Conservation (phyloP, 805 yeast genomes). For the Metschnikowia picachoensis region DNA sequence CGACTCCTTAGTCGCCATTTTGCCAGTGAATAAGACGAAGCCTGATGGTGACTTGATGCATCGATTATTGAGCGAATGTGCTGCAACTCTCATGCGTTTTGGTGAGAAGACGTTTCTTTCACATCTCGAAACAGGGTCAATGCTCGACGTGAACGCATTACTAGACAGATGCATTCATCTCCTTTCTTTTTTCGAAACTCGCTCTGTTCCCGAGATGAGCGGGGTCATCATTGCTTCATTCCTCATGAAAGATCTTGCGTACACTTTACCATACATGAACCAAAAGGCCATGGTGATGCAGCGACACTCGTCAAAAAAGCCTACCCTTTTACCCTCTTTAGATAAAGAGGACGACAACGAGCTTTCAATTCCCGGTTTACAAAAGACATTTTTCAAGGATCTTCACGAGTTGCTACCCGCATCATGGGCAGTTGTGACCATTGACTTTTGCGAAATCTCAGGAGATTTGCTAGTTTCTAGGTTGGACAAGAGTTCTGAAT, state of each 20-base stretch:
- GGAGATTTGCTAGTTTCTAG: slow-evolving; percentile 58
- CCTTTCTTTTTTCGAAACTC: slow-evolving; percentile 5
- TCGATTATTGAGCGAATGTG: too few species aligned
- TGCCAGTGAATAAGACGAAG: neutral
- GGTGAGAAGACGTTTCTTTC: slow-evolving; percentile 1
- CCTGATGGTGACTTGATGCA: too few species aligned
- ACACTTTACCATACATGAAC: slow-evolving; percentile 8
- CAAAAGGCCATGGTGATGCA: slow-evolving; percentile 3
- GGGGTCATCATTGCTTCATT: slow-evolving; percentile 20
- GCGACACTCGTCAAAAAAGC: neutral
- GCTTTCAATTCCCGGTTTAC: slow-evolving; percentile 8
- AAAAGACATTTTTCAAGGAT: slow-evolving; percentile 10
- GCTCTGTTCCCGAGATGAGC: neutral
- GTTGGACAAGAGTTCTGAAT: slow-evolving; percentile 20
- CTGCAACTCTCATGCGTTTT: slow-evolving; percentile 4
- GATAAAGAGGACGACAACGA: slow-evolving; percentile 5
- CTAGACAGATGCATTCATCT: slow-evolving; percentile 8
- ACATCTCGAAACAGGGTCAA: slow-evolving; percentile 6
- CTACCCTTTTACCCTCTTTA: slow-evolving; percentile 17
- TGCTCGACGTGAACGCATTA: slow-evolving; percentile 9
- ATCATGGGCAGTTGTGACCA: slow-evolving; percentile 54
- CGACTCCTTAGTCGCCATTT: neutral
- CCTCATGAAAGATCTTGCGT: slow-evolving; percentile 12
- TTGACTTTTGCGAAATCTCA: slow-evolving; percentile 56
- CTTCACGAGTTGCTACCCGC: slow-evolving; percentile 30